Base-by-base conservation (phyloP, 179 eudicot species). In the Beta macrorhiza region DNA sequence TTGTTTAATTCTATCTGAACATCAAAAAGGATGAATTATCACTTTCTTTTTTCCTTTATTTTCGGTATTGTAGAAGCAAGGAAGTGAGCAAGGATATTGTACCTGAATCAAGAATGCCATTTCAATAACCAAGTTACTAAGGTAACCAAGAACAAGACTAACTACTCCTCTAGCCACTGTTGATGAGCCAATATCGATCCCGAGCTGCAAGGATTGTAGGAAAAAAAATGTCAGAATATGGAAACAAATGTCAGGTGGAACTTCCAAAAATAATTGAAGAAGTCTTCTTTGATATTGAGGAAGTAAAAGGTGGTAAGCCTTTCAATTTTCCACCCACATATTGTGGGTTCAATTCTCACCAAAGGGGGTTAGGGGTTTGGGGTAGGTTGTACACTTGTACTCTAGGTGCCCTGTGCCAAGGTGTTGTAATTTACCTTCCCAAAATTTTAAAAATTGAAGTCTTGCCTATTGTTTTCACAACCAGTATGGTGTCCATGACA, bases 41-140 rank as follows among this genome's bases (percentile, higher is more conserved):
- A 19, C 63, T 44, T 45, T 67, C 47, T 16, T 42, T 67, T 42
- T 16, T 10, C 10, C 4, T 22, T 64, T 22, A 20, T 7, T 20
- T 32, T 14, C 0, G 16, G 11, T 32, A 13, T 14, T 29, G 47
- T 14, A 37, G 13, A 67, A 67, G 49, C 72, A 14, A 16, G 17
- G 59, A 37, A 2, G 42, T 37, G 51, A 72, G 14, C 49, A 29
- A 59, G 49, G 13, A n/a, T 9, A 68, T 37, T 55, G 73, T 90
- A 93, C 98, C 96, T 93, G 97, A 78, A 93, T 89, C 78, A 93
- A 70, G 76, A 93, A 93, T 47, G 97, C 94, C 92, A 93, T 72
- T 82, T 93, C 97, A 20, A 91, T 85, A 53, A 93, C 94, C 78
- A 93, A 86, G 87, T 93, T 90, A 90, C 87, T 93, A 57, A 93